Conservation (phyloP, 352 stramenopile genomes). For the Pythium dissotocum region DNA sequence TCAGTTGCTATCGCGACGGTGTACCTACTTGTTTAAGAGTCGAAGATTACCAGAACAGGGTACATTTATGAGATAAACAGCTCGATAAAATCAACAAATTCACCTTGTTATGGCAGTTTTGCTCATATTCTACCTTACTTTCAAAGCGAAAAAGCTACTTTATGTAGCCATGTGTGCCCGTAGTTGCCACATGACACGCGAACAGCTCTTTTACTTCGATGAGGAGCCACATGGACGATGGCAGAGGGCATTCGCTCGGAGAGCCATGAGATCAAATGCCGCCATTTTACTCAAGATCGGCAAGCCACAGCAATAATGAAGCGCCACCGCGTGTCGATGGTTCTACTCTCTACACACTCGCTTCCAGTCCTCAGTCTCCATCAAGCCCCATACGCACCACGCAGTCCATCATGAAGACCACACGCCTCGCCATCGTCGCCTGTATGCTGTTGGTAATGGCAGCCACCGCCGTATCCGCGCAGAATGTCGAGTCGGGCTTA, state of each 20-base stretch:
- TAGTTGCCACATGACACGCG: neutral
- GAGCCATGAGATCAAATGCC: neutral
- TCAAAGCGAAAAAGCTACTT: neutral
- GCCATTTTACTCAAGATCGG: neutral
- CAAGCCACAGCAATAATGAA: neutral
- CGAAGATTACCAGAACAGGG: neutral
- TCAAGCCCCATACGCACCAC: neutral
- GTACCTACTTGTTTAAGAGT: constrained; percentile 4
- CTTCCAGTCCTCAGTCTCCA: neutral
- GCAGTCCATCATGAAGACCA: neutral
- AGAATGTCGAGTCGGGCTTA: neutral
- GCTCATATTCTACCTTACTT: neutral
- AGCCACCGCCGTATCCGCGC: neutral
- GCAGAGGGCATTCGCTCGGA: neutral
- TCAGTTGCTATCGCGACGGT: neutral
- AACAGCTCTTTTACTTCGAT: neutral
- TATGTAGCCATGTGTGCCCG: neutral
- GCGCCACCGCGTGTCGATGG: neutral
- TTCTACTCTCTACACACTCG: neutral
- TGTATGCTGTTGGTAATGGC: neutral
- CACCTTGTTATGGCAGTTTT: neutral
- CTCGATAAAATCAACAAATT: too few species aligned
- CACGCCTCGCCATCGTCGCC: neutral
- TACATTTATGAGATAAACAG: neutral
- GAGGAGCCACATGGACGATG: neutral